phyloP scores from a whole-genome alignment of 768 basidiomycete genomes.

The Boletus rubescentipes region DNA sequence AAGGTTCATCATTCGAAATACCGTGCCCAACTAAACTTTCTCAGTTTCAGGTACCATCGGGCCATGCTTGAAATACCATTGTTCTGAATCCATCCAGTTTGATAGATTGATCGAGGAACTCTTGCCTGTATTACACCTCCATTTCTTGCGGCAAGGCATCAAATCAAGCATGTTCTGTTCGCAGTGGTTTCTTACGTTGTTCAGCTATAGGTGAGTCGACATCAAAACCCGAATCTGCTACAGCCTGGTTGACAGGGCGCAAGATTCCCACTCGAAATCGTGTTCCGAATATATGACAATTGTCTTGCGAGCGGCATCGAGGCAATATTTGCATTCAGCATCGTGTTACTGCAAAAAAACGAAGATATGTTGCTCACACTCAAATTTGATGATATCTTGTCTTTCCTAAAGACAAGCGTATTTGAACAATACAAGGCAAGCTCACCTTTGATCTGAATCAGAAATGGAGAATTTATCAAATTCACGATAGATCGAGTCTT shows the following conservation, averaged over 20 bases:
- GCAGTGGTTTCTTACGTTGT: conserved; percentile 98
- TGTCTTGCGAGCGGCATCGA: conserved; percentile 96
- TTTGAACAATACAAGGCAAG: conserved; percentile 78
- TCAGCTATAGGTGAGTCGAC: conserved; percentile 78
- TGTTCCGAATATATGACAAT: conserved; percentile 96
- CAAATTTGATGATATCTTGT: conserved; percentile 89
- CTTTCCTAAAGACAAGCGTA: conserved; percentile 76
- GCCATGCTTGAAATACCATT: conserved; percentile 3
- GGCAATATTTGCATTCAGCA: conserved; percentile 93
- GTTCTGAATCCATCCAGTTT: conserved; percentile 54
- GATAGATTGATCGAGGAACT: conserved; percentile 93
- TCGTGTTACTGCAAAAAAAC: conserved; percentile 83
- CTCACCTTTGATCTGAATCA: not conserved
- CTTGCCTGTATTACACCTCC: conserved; percentile 88
- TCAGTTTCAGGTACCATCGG: conserved; percentile 58
- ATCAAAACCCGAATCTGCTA: not conserved
- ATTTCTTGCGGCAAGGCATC: conserved; percentile 90
- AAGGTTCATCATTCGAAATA: conserved; percentile 26
- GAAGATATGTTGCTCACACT: conserved; percentile 74
- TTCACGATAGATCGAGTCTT: conserved; percentile 27
- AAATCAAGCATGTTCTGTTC: conserved; percentile 99
- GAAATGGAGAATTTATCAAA: not conserved
- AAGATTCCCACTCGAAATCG: conserved; percentile 92
- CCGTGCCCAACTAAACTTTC: not conserved
- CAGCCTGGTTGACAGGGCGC: not conserved